phyloP scores from a whole-genome alignment of 2,329 filamentous ascomycete species.

The Colletotrichum sp. region DNA sequence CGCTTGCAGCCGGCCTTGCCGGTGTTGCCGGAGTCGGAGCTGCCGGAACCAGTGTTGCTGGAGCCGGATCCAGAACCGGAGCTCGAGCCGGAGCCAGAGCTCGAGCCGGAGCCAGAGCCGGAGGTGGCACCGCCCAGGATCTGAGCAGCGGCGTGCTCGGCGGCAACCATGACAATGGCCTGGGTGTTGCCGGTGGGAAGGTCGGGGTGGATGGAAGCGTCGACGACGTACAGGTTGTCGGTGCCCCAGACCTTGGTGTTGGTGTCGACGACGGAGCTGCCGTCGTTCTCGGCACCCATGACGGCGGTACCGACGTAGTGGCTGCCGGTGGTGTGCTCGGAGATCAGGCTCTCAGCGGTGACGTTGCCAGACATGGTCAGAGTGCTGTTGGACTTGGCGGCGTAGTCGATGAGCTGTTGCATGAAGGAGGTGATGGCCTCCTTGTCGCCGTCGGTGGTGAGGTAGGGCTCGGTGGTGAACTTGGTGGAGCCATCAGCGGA shows the following conservation, averaged over 20 bases:
- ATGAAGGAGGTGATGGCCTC: slow-evolving; percentile 32
- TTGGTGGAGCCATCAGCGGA: slow-evolving; percentile 44
- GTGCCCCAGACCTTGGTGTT: slow-evolving; percentile 65
- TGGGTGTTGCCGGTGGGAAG: slow-evolving; percentile 23
- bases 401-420: slow-evolving; percentile 29
- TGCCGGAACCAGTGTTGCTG: background rate
- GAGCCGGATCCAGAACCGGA: slow-evolving; percentile 30
- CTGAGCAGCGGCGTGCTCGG: slow-evolving; percentile 19
- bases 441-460: slow-evolving; percentile 31
- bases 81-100: slow-evolving; percentile 21
- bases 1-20: slow-evolving; percentile 6
- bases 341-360: slow-evolving; percentile 28
- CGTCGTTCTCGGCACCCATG: slow-evolving; percentile 54
- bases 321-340: slow-evolving; percentile 28
- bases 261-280: slow-evolving; percentile 59
- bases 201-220: slow-evolving; percentile 66
- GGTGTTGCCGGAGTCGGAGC: background rate
- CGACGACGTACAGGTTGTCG: slow-evolving; percentile 66
- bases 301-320: slow-evolving; percentile 44
- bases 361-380: slow-evolving; percentile 25
- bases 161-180: slow-evolving; percentile 24
- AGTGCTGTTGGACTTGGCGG: slow-evolving; percentile 26
- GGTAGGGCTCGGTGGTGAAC: slow-evolving; percentile 41
- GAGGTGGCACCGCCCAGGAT: slow-evolving; percentile 24
- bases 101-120: slow-evolving; percentile 30